Evolutionary conservation across 495 filamentous ascomycete genomes (phyloP).

Genomic region (Penicillium arizonense): DNA sequence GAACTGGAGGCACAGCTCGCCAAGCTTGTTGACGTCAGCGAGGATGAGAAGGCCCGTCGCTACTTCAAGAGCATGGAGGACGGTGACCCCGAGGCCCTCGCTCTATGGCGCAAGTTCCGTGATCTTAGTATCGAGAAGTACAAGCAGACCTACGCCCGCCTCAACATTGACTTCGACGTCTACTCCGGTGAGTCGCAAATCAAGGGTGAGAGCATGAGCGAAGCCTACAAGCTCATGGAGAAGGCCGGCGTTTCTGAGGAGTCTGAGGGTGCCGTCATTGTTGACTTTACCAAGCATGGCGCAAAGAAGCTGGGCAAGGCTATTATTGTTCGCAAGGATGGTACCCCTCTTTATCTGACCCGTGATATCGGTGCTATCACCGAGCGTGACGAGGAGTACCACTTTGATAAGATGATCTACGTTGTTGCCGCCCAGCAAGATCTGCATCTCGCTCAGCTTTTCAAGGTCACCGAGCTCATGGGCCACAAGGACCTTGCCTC

Average conservation of each 20-base stretch:
- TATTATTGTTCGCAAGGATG: conserved; percentile 66
- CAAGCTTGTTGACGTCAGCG: conserved; percentile 53
- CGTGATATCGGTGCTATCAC: conserved; percentile 68
- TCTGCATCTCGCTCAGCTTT: conserved; percentile 68
- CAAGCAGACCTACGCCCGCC: conserved; percentile 73
- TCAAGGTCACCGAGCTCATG: conserved; percentile 70
- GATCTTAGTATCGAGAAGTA: conserved; percentile 87
- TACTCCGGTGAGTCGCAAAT: conserved; percentile 97
- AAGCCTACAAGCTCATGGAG: conserved; percentile 60
- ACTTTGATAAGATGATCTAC: conserved; percentile 77
- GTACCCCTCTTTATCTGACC: conserved; percentile 68
- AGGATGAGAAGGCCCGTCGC: conserved; percentile 64
- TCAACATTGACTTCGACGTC: conserved; percentile 91
- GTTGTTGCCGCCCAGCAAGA: conserved; percentile 70
- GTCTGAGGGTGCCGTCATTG: conserved; percentile 84
- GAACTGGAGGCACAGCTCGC: conserved; percentile 48
- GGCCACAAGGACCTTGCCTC: conserved; percentile 58
- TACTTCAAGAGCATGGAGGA: conserved; percentile 96
- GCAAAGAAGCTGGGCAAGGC: conserved; percentile 68
- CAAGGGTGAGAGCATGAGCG: conserved; percentile 73
- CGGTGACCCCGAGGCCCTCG: conserved; percentile 70
- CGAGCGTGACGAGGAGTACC: conserved; percentile 60
- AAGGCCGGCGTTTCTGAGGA: conserved; percentile 72
- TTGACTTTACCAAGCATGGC: conserved; percentile 78
- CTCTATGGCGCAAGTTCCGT: conserved; percentile 83